Evolutionary conservation across 495 filamentous ascomycete species (phyloP), one percentile per base, ranked within the genome.

Genomic region (Symbiotaphrina buchneri): DNA sequence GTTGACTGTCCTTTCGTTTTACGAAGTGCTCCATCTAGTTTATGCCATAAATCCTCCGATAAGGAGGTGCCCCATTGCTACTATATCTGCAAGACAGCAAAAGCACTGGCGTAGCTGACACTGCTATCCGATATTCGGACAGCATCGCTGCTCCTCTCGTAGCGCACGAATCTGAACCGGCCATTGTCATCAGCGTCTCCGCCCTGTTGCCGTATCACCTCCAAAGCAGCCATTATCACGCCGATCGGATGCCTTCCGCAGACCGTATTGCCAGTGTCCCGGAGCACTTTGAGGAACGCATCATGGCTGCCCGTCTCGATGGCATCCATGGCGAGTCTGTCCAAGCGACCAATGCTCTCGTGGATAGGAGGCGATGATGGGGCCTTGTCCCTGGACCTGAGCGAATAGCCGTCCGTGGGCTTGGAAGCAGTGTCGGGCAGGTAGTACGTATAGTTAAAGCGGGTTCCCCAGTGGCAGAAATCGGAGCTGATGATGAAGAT

Each of bases 161-260:
- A 99, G 41, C 82, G 59, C 37, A 93, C 61, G 43, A 94, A 92
- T 40, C 67, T 70, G 49, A 93, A 92, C 28, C 46, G 65, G 0
- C 28, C 30, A 4, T 37, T 32, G 13, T 33, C 27, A 3, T 29
- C 7, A 19, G 24, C 27, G 7, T 18, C 26, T 11, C 4, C 33
- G 17, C 27, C 28, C 19, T 28, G 20, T 17, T 33, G 30, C 15
- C 21, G 23, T 11, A 27, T 26, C 7, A 19, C 8, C 52, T 94
- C 83, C 36, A 93, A 45, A 0, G 71, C 83, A 2, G 82, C 82
- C 77, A 99, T 80, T 7, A 90, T 63, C 8, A 99, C 74, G 0
- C 90, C 83, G 41, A 99, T 95, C 0, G 87, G 87, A 59, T 99
- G 90, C 25, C 83, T 58, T 30, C 87, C 87, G 41, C 87, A 99